These are phyloP conservation scores for Pseudopithomyces maydicus DNA, from an alignment of 2,329 filamentous ascomycete species.

Conservation along the genomic window DNA sequence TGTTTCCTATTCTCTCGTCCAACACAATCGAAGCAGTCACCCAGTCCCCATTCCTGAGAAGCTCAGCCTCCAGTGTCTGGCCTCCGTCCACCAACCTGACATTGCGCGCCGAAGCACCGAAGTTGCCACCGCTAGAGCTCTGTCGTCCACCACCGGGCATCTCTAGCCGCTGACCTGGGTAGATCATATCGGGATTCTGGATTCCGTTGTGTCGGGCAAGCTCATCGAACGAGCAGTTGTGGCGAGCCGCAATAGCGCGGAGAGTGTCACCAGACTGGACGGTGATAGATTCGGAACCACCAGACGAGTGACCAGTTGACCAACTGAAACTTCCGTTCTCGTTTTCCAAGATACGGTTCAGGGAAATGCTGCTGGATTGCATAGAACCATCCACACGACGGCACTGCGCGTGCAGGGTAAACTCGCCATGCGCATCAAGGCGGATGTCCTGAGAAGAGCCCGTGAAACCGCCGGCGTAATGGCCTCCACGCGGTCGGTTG, in stretches of 20 bases:
- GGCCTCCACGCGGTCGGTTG: conserved; percentile 16
- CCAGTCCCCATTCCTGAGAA: conserved; percentile 23
- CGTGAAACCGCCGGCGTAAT: conserved; percentile 33
- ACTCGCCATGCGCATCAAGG: conserved; percentile 33
- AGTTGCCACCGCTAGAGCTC: conserved; percentile 23
- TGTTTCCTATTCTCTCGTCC: conserved; percentile 32
- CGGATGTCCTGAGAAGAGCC: conserved; percentile 28
- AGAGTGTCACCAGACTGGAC: conserved; percentile 35
- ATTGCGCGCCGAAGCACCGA: conserved; percentile 28
- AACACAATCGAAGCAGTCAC: conserved; percentile 23
- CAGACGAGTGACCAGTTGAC: conserved; percentile 19
- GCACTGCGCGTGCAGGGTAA: conserved; percentile 32
- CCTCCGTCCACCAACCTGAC: conserved; percentile 26
- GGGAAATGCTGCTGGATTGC: conserved; percentile 24
- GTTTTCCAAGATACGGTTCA: conserved; percentile 30
- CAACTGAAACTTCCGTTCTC: conserved; percentile 31
- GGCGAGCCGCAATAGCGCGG: conserved; percentile 29
- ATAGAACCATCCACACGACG: conserved; percentile 28
- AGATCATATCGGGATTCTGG: conserved; percentile 32
- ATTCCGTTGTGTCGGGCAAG: conserved; percentile 33
- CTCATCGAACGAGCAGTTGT: conserved; percentile 32
- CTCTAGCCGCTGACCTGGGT: conserved; percentile 31
- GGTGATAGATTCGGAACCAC: conserved; percentile 21
- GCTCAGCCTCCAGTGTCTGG: conserved; percentile 28
- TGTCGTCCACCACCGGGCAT: conserved; percentile 22